phyloP scores from a whole-genome alignment of 805 yeast genomes.

The Lipomyces spencermartinsiae region DNA sequence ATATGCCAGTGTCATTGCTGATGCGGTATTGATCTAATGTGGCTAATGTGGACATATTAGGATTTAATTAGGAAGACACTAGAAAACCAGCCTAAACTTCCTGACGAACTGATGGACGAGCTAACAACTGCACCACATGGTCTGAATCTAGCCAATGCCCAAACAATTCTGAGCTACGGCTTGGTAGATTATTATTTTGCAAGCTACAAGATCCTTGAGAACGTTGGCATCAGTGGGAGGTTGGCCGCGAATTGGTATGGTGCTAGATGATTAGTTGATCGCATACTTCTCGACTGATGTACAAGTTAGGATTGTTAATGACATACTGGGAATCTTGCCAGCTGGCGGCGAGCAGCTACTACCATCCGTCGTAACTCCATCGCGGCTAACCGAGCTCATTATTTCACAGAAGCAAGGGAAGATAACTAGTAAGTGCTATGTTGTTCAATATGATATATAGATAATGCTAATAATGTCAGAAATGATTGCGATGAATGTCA shows the following conservation, averaged over 20 bases:
- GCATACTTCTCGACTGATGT: conserved; percentile 41
- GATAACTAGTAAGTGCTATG: conserved; percentile 63
- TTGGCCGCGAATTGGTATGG: conserved; percentile 50
- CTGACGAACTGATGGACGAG: conserved; percentile 61
- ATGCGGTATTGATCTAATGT: not conserved
- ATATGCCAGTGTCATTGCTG: conserved; percentile 5
- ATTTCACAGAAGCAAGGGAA: conserved; percentile 52
- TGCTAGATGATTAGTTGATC: conserved; percentile 35
- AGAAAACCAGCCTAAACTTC: conserved; percentile 56
- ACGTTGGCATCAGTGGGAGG: conserved; percentile 39
- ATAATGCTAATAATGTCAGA: conserved; percentile 52
- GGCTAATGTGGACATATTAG: not conserved
- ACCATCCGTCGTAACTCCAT: conserved; percentile 47
- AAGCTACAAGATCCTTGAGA: conserved; percentile 47
- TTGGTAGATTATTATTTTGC: conserved; percentile 61
- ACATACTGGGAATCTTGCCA: conserved; percentile 71
- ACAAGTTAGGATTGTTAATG: conserved; percentile 79
- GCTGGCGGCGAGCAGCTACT: conserved; percentile 49
- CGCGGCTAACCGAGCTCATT: conserved; percentile 62
- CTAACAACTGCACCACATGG: conserved; percentile 59
- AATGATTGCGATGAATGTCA: conserved; percentile 64
- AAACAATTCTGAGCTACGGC: conserved; percentile 61
- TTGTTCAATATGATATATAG: not conserved
- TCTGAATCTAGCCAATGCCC: conserved; percentile 76
- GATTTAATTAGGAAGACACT: conserved; percentile 43